These are phyloP conservation scores for Pugionium dolabratum DNA, from an alignment of 345 rosid species.

Conservation along the genomic window DNA sequence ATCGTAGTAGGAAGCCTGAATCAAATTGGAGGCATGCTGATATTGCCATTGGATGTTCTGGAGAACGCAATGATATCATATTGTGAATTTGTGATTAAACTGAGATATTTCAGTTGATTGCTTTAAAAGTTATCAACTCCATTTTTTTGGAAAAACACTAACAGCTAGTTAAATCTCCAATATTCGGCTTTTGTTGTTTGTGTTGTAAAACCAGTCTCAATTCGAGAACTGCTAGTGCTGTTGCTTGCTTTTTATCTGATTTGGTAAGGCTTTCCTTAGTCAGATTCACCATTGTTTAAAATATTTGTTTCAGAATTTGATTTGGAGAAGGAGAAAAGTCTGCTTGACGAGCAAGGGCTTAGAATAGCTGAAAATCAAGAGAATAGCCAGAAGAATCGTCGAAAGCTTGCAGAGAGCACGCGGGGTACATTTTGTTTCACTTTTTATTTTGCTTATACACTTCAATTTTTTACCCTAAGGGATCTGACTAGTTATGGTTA, in stretches of 20 bases:
- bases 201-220: not conserved
- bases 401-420: conserved; percentile 98
- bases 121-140: not conserved
- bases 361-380: conserved; percentile 97
- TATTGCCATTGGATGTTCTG: conserved; percentile 8
- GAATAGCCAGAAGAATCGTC: conserved; percentile 87
- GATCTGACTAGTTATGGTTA: not conserved
- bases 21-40: conserved; percentile 15
- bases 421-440: conserved; percentile 56
- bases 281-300: conserved; percentile 12
- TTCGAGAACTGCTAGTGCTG: not conserved
- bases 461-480: not conserved
- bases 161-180: conserved; percentile 4
- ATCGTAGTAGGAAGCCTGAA: conserved; percentile 19
- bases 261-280: not conserved
- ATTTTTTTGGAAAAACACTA: not conserved
- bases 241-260: not conserved
- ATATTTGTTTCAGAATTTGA: conserved; percentile 62
- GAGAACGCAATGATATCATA: conserved; percentile 23
- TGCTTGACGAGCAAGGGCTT: conserved; percentile 94
- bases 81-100: conserved; percentile 24
- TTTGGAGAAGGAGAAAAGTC: conserved; percentile 85
- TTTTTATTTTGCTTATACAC: not conserved
- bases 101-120: not conserved
- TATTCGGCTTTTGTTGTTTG: not conserved